Evolutionary conservation across 164 flowering plant genomes (phyloP).

Genomic region (Vitis amurensis): DNA sequence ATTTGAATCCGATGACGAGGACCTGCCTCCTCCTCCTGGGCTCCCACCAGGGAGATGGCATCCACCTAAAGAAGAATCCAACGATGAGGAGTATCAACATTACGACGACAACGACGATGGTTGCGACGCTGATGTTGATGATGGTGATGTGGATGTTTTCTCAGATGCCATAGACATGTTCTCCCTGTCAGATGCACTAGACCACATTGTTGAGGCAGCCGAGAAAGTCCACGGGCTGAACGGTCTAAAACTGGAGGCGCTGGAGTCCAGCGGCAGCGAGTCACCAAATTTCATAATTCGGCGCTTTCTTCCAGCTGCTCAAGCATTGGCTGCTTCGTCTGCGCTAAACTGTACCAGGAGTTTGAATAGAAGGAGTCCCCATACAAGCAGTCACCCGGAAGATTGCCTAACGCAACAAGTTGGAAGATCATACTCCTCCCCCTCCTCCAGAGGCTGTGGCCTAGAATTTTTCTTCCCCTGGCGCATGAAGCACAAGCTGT

Average conservation of each 20-base stretch:
- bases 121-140: not conserved
- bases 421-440: conserved; percentile 6
- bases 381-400: conserved; percentile 1
- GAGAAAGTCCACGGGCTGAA: conserved; percentile 17
- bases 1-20: not conserved
- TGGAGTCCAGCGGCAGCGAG: conserved; percentile 9
- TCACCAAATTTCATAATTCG: conserved; percentile 61
- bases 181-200: conserved; percentile 49
- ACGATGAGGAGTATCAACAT: not conserved
- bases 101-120: not conserved
- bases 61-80: not conserved
- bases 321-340: conserved; percentile 51
- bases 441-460: conserved; percentile 46
- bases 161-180: conserved; percentile 53
- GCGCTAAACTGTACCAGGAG: conserved; percentile 4
- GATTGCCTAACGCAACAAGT: not conserved
- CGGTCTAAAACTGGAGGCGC: conserved; percentile 23
- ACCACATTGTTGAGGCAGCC: conserved; percentile 20
- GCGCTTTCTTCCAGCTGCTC: conserved; percentile 69
- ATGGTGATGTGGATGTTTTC: conserved; percentile 21
- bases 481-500: conserved; percentile 48
- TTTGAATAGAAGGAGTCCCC: not conserved
- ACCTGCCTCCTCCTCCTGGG: conserved; percentile 34
- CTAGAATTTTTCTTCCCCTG: conserved; percentile 42
- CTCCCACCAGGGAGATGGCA: conserved; percentile 49